Evolutionary conservation across 1,284 basidiomycete species (phyloP), one percentile per base, ranked within the genome.

Genomic region (Puccinia brachypodii): DNA sequence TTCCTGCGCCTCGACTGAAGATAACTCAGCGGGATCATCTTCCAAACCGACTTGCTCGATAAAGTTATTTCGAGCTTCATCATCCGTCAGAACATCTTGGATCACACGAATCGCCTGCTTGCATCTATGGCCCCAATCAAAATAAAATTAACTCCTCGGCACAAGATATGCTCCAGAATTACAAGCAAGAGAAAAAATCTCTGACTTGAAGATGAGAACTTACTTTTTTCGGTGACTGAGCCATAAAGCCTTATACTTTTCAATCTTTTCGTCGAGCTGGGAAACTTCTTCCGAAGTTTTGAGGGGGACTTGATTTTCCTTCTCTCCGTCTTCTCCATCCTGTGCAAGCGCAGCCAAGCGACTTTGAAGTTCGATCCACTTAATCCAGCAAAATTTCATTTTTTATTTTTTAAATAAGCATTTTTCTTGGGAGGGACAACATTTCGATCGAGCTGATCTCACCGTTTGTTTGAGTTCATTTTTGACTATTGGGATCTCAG

Each of bases 311-410:
- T 47, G 31, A 11, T 38, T 25, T 33, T 42, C 36, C 22, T 76
- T 60, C 58, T 76, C 60, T 68, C n/a, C 14, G 44, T 38, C 31
- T 64, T 38, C n/a, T 42, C 47, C 60, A 33, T 76, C 47, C 28
- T 11, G 19, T 64, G 22, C 38, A 22, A 76, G 40, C 47, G 58
- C 40, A 14, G 42, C 44, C 16, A 76, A 42, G 22, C 74, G 74
- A 47, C 74, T 76, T 40, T 76, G 74, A 62, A 76, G 44, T 64
- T 76, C 74, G 28, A 76, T 76, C 74, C 74, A 76, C 74, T 76
- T 76, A 14, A 28, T 33, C 4, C 60, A 58, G 31, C n/a, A 36
- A 36, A 62, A 25, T 2, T 7, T 62, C 31, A 7, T 36, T 62
- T 25, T 62, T 62, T 36, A 36, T 36, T 62, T 16, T 33, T 16